phyloP scores from a whole-genome alignment of 148 eudicot species.

The Heliosperma pusillum region DNA sequence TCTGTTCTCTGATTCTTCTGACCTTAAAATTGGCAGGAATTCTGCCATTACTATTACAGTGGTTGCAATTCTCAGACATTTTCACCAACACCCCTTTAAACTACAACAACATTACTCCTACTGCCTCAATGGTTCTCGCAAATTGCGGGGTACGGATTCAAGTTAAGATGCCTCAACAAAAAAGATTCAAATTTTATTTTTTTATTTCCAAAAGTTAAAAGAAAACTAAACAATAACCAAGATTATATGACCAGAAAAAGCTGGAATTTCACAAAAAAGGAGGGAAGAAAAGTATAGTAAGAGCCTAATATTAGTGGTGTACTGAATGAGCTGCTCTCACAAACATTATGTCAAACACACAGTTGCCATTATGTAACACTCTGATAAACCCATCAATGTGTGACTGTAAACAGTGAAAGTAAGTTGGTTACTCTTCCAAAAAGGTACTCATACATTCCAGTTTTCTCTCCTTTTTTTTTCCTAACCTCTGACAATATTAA shows the following conservation, averaged over 20 bases:
- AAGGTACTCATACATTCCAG: slow-evolving; percentile 9
- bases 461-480: neutral
- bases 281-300: slow-evolving; percentile 18
- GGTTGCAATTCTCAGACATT: slow-evolving; percentile 54
- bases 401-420: slow-evolving; percentile 16
- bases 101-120: slow-evolving; percentile 16
- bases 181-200: neutral
- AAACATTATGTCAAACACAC: slow-evolving; percentile 25
- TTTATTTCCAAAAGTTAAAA: neutral
- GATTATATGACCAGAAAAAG: neutral
- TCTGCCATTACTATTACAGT: slow-evolving; percentile 35
- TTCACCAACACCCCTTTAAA: slow-evolving; percentile 34
- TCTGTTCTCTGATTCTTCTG: slow-evolving; percentile 38
- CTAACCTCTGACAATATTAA: slow-evolving; percentile 23
- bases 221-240: slow-evolving; percentile 13
- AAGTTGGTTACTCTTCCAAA: slow-evolving; percentile 19
- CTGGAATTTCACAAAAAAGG: slow-evolving; percentile 16
- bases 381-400: slow-evolving; percentile 32
- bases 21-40: slow-evolving; percentile 35
- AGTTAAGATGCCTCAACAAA: slow-evolving; percentile 21
- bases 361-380: slow-evolving; percentile 31
- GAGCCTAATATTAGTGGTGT: neutral
- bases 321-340: no score
- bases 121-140: no score
- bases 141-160: neutral